Evolutionary conservation across 768 basidiomycete genomes (phyloP).

Genomic region (Chalciporus piperatus): DNA sequence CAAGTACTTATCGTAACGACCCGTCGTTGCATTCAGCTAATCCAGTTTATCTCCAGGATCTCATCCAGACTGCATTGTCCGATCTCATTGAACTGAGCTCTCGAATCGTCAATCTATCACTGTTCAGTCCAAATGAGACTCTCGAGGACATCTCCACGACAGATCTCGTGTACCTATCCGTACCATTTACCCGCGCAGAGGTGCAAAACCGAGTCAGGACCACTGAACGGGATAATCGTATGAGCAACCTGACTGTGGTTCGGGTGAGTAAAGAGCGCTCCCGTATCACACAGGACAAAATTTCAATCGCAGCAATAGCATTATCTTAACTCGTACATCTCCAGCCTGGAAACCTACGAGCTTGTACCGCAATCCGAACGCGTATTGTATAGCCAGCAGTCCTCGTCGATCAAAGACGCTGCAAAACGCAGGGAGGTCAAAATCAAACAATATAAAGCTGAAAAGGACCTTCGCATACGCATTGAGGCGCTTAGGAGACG

Average conservation of each 20-base stretch:
- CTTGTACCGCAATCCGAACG: constrained; percentile 63
- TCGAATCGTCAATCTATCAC: constrained; percentile 55
- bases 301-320: constrained; percentile 36
- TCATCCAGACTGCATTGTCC: constrained; percentile 51
- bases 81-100: constrained; percentile 55
- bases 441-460: constrained; percentile 85
- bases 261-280: constrained; percentile 46
- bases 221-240: constrained; percentile 54
- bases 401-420: constrained; percentile 56
- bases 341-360: constrained; percentile 58
- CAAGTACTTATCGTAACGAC: constrained; percentile 35
- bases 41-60: constrained; percentile 42
- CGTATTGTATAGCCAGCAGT: constrained; percentile 47
- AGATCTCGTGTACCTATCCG: constrained; percentile 72
- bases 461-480: constrained; percentile 71
- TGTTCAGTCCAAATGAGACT: constrained; percentile 84
- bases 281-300: background rate
- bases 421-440: constrained; percentile 78
- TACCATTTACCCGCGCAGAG: constrained; percentile 67
- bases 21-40: constrained; percentile 6
- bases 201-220: constrained; percentile 59
- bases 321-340: constrained; percentile 46
- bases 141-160: constrained; percentile 79
- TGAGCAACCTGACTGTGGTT: constrained; percentile 50
- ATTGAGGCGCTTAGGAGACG: constrained; percentile 64